These are phyloP conservation scores for Combretum micranthum DNA, from an alignment of 345 rosid species.

Conservation along the genomic window DNA sequence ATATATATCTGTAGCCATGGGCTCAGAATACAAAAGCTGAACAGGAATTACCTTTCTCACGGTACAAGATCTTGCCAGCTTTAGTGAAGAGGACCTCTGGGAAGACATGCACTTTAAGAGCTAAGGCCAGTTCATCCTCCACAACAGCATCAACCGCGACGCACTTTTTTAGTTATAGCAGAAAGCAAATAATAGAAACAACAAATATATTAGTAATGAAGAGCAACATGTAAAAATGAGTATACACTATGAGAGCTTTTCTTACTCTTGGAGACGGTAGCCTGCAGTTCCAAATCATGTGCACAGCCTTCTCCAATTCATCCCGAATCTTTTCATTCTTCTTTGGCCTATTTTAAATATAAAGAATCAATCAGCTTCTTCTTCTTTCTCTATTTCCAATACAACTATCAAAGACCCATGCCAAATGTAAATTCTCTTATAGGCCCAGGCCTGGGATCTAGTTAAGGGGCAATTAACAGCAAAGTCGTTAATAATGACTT, in stretches of 20 bases:
- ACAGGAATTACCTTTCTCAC: slow-evolving; percentile 58
- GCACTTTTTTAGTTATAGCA: slow-evolving; percentile 36
- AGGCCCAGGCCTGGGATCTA: no score
- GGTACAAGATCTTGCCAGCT: slow-evolving; percentile 77
- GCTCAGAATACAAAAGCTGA: not conserved
- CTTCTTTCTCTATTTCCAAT: no score
- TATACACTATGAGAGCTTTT: slow-evolving; percentile 3
- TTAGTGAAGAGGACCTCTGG: slow-evolving; percentile 82
- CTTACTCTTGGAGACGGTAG: slow-evolving; percentile 90
- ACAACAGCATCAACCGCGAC: slow-evolving; percentile 80
- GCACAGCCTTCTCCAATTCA: slow-evolving; percentile 76
- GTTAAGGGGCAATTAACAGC: no score
- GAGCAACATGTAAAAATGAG: not conserved
- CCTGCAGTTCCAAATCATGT: slow-evolving; percentile 85
- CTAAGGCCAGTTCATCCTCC: slow-evolving; percentile 64
- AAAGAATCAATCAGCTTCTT: not conserved
- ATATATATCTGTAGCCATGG: not conserved
- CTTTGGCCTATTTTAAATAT: slow-evolving; percentile 47
- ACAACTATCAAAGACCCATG: no score
- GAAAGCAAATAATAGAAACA: slow-evolving; percentile 7
- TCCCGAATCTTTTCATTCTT: slow-evolving; percentile 55
- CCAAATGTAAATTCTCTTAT: no score
- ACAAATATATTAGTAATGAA: not conserved
- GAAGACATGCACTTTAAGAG: slow-evolving; percentile 53
- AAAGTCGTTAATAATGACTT: no score